Base-by-base conservation (phyloP, 768 basidiomycete species). In the Crassisporium funariophilum region DNA sequence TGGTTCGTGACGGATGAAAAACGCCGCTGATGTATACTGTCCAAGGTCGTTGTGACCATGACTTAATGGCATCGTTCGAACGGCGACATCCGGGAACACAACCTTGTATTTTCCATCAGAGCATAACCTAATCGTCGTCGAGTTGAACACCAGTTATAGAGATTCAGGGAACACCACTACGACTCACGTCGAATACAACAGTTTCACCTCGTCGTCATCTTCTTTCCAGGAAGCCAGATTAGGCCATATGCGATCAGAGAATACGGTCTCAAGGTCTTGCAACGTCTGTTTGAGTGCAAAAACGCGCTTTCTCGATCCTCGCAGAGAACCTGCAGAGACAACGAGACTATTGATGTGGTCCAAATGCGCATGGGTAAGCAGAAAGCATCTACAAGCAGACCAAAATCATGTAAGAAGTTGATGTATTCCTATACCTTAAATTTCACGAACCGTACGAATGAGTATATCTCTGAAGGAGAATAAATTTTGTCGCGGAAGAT, bases 341-440 rank as follows among this genome's bases (percentile, higher is more conserved):
- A 95, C 81, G 21, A 97, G 75, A 31, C 91, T 84, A 50, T 78
- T 81, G 56, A 91, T 78, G 64, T 98, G 95, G 68, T 98, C 95
- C 20, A 98, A 69, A 65, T 98, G 95, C 0, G 89, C 86, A 61
- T 95, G 94, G 4, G 89, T 88, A 55, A 97, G 73, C 49, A 95
- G 74, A 59, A 88, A 95, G 54, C 83, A 89, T 51, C 91, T 94
- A 60, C 17, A 51, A 34, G 47, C 20, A 39, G 15, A 35, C 29
- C 43, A 36, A 21, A 41, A 50, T 44, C 21, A 49, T 35, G 39
- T 25, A 46, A 22, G 17, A 27, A 13, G 36, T 27, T 48, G 21
- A 24, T 31, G 17, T 33, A 24, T 8, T 13, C n/a, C 23, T 27
- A 22, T 15, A 39, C n/a, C 34, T 13, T 12, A 41, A 13, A 24